These are phyloP conservation scores for Aechmea fasciata DNA, from an alignment of 176 grass and related monocot genomes.

Conservation along the genomic window DNA sequence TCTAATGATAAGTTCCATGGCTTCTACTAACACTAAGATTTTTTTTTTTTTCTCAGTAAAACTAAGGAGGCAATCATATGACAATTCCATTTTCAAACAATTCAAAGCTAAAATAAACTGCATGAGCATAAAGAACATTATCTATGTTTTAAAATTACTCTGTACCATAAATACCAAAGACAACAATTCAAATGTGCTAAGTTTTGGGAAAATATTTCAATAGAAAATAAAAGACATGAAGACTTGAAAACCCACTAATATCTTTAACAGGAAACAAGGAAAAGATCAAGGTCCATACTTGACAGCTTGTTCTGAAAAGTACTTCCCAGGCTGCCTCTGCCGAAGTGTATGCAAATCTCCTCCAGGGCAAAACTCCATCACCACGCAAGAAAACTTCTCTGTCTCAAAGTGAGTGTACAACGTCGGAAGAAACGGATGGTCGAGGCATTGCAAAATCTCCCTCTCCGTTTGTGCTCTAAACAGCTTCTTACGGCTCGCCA, in stretches of 20 bases:
- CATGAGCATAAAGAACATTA: background rate
- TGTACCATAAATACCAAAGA: background rate
- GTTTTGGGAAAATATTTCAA: too few relatives aligned
- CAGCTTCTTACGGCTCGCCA: background rate
- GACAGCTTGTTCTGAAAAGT: conserved; percentile 1
- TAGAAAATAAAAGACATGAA: background rate
- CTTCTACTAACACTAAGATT: background rate
- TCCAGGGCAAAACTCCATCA: conserved; percentile 1
- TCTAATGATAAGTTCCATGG: background rate
- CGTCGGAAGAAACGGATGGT: background rate
- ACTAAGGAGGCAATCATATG: background rate
- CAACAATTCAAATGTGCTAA: background rate
- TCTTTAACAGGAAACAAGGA: background rate
- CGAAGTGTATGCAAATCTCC: conserved; percentile 1
- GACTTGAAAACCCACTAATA: background rate
- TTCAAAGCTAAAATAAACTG: background rate
- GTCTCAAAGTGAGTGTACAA: conserved; percentile 3
- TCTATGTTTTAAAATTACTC: background rate
- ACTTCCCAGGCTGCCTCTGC: conserved; percentile 3
- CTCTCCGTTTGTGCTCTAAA: conserved; percentile 1
- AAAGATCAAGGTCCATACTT: background rate
- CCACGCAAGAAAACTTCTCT: background rate
- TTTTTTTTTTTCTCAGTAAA: background rate
- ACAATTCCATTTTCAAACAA: background rate
- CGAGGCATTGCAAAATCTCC: conserved; percentile 1